Base-by-base conservation (phyloP, 176 grass and related monocot species). In the Phyllostachys edulis region DNA sequence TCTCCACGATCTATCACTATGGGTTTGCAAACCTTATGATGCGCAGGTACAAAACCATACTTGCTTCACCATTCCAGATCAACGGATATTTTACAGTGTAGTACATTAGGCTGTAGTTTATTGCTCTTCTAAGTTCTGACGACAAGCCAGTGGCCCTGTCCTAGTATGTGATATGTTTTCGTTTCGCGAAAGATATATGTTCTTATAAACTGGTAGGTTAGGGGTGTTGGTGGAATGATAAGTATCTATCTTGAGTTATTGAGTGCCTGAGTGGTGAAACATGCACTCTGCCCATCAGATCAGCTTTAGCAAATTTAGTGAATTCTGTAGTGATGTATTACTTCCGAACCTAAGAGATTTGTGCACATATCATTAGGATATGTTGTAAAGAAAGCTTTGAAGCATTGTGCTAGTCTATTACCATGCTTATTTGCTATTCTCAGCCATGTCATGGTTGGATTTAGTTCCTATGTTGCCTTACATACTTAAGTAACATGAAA, bases 1-100 rank as follows among this genome's bases (percentile, higher is more conserved):
- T 99, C 67, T 93, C 93, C 21, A 94, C 93, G 4, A 99, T 99
- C 83, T 99, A 99, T 80, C 96, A 99, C 73, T 99, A 94, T 40
- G 96, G 96, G 2, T 99, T 99, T 5, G 93, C 96, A 24, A 99
- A 86, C 73, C 87, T 99, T 46, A 92, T 99, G 96, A 64, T 99
- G 71, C 91, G 93, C 85, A 99, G 93, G 96, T 99, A 79, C 69
- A 3, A 51, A 63, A 26, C 0, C 40, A 46, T 59, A 34, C 55
- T 21, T 55, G 67, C 57, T 26, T 80, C 41, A 40, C 40, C 18
- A 61, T 1, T 62, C 3, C 51, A 8, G 6, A 61, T 9, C 18
- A 42, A 38, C 2, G 13, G 4, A 55, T 44, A 46, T 27, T 18
- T 46, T 23, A 0, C 9, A 5, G 7, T 50, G 11, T 44, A 46